phyloP scores from a whole-genome alignment of 2,329 filamentous ascomycete species.

The Aspergillus tanneri region DNA sequence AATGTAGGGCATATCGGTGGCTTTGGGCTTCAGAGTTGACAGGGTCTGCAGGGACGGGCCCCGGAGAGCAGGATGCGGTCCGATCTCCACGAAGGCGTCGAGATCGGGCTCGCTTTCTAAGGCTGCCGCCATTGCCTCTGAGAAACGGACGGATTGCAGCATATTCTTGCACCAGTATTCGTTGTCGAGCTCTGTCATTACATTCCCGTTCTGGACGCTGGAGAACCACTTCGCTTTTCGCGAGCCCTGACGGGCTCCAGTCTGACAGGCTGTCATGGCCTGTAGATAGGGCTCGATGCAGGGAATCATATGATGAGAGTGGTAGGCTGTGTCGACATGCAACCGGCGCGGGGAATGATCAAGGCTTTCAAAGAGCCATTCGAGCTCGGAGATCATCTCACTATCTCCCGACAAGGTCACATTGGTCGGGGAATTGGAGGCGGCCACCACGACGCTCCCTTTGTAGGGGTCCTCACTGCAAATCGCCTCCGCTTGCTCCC shows the following conservation, averaged over 20 bases:
- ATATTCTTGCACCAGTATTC: slow-evolving; percentile 26
- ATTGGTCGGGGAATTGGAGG: slow-evolving; percentile 5
- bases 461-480: slow-evolving; percentile 1
- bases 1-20: slow-evolving; percentile 11
- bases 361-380: slow-evolving; percentile 9
- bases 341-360: slow-evolving; percentile 4
- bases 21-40: background rate
- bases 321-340: slow-evolving; percentile 19
- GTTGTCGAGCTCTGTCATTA: background rate
- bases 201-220: slow-evolving; percentile 3
- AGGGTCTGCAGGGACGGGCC: slow-evolving; percentile 20
- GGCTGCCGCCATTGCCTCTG: slow-evolving; percentile 18
- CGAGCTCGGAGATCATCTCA: slow-evolving; percentile 2
- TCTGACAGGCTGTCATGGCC: slow-evolving; percentile 1
- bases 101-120: slow-evolving; percentile 7
- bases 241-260: background rate
- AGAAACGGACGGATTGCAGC: slow-evolving; percentile 21
- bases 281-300: slow-evolving; percentile 7
- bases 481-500: slow-evolving; percentile 9
- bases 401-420: slow-evolving; percentile 10
- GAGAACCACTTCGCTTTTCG: slow-evolving; percentile 9
- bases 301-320: slow-evolving; percentile 20
- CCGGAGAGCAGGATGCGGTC: slow-evolving; percentile 37
- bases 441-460: background rate
- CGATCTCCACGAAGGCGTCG: slow-evolving; percentile 28